Base-by-base conservation (phyloP, 768 basidiomycete species). In the Russula ochroleuca region DNA sequence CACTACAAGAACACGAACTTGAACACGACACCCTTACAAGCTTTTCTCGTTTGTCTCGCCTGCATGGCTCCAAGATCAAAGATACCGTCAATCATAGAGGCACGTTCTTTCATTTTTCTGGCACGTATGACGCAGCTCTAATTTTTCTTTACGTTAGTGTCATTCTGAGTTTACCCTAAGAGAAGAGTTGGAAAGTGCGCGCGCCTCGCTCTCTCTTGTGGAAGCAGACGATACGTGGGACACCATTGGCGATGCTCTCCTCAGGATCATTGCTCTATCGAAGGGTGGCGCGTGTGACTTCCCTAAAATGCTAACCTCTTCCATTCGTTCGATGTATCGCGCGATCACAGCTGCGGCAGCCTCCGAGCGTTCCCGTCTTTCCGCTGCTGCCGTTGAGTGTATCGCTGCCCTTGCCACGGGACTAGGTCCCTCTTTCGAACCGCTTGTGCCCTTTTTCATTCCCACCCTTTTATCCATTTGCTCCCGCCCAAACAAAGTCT, bases 201-300 rank as follows among this genome's bases (percentile, higher is more conserved):
- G 78, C 61, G 72, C 76, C 67, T 71, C 75, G 25, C 65, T 83
- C 21, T 70, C 75, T 59, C 76, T 82, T 15, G 70, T 78, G 38
- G 91, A 93, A 73, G 83, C 87, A 3, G 91, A 93, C 71, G 89
- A 93, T 33, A 83, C 83, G 15, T 93, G 91, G 91, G 88, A 91
- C 61, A 77, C 73, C 19, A 88, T 92, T 52, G 73, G 80, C 2
- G 77, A 80, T 40, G 78, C 79, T 5, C 70, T 90, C 55, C 60
- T 69, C 23, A 72, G 76, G 15, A 72, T 92, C 23, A 78, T 78
- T 2, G 71, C 74, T 6, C 71, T 87, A 6, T 83, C 79, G 65
- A 78, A 79, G 40, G 78, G 81, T 57, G 83, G 81, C 25, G 84
- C 78, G 19, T 79, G 78, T 67, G 80, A 83, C 38, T 78, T 78